Conservation (phyloP, 2,329 filamentous ascomycete genomes). For the Xylariomycetidae sp. region DNA sequence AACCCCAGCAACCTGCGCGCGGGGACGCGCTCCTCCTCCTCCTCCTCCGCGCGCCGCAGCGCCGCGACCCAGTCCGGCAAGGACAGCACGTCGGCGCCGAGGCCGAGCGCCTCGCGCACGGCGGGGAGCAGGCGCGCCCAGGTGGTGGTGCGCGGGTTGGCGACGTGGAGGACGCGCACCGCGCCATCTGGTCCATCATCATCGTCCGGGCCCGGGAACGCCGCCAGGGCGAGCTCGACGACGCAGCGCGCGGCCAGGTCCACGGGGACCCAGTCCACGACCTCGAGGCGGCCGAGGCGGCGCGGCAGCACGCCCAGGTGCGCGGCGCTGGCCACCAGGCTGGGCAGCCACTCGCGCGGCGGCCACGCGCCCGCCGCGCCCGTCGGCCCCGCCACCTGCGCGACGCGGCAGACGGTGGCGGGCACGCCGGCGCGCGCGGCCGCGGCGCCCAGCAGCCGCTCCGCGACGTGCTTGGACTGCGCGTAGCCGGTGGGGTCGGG, state of each 20-base stretch:
- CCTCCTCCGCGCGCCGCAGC: background rate
- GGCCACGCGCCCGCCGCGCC: constrained; percentile 11
- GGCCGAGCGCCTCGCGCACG: background rate
- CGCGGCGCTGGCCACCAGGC: constrained; percentile 15
- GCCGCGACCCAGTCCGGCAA: background rate
- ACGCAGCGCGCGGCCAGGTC: constrained; percentile 9
- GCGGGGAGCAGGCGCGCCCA: background rate
- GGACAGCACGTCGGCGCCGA: background rate
- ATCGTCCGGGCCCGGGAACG: background rate
- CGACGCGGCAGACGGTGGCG: constrained; percentile 12
- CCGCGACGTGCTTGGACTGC: constrained; percentile 15
- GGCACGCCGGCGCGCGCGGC: constrained; percentile 10
- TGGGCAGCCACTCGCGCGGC: constrained; percentile 17
- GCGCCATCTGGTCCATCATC: background rate
- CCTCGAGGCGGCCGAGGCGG: constrained; percentile 9
- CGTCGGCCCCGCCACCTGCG: constrained; percentile 15
- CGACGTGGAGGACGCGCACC: no score
- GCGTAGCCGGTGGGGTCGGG: constrained; percentile 11
- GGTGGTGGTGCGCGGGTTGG: background rate
- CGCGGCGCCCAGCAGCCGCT: constrained; percentile 14
- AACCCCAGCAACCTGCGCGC: background rate
- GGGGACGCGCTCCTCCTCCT: background rate
- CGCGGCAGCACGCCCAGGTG: constrained; percentile 15
- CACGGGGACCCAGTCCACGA: constrained; percentile 15
- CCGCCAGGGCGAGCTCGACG: constrained; percentile 9